Conservation (phyloP, 345 rosid genomes). For the Mangifera indica region DNA sequence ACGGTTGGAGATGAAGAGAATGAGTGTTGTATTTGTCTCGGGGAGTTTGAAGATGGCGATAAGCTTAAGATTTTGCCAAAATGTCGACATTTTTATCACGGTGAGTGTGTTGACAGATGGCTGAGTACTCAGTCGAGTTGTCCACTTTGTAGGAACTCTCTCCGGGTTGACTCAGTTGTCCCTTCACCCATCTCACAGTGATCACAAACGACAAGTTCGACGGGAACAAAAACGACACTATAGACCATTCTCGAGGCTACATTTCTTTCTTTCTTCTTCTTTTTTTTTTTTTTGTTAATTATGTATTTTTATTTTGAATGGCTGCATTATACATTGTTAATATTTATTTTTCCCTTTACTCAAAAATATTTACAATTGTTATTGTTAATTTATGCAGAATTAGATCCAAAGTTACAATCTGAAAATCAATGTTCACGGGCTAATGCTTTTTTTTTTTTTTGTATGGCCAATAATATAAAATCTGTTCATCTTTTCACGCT, state of each 20-base stretch:
- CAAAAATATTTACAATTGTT: too few species aligned
- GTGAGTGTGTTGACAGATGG: slow-evolving; percentile 75
- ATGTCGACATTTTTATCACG: slow-evolving; percentile 63
- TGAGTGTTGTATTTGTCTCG: slow-evolving; percentile 74
- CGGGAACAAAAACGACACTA: neutral
- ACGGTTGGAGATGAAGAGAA: neutral
- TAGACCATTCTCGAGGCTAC: neutral
- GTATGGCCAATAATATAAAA: too few species aligned
- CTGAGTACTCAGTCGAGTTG: slow-evolving; percentile 19
- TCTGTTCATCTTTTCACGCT: too few species aligned
- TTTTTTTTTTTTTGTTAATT: too few species aligned
- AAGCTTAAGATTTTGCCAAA: slow-evolving; percentile 62
- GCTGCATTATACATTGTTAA: neutral
- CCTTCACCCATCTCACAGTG: slow-evolving; percentile 14
- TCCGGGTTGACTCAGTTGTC: slow-evolving; percentile 30
- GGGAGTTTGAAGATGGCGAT: slow-evolving; percentile 64
- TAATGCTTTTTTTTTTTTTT: too few species aligned
- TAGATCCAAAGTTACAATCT: too few species aligned
- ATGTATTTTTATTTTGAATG: neutral
- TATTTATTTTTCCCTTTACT: neutral
- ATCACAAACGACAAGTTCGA: neutral
- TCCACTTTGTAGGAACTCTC: slow-evolving; percentile 45
- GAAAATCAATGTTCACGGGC: too few species aligned
- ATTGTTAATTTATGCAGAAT: too few species aligned
- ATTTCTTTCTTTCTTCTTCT: too few species aligned